Conservation (phyloP, 108 stramenopile genomes). For the Chaetoceros muelleri region DNA sequence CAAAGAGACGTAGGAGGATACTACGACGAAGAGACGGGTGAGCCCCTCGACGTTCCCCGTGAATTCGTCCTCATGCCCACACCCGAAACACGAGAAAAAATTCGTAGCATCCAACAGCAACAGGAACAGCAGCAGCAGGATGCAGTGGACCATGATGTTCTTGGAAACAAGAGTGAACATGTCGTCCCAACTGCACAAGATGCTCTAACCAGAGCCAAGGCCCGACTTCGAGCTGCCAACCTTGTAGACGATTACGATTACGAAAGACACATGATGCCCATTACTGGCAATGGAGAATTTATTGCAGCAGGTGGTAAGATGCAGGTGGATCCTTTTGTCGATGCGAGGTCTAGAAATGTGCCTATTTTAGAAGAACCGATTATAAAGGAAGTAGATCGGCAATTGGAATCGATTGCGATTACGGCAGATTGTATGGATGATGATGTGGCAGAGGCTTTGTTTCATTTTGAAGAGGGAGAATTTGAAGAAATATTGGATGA, state of each 20-base stretch:
- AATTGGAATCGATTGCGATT: slow-evolving; percentile 76
- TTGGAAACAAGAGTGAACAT: slow-evolving; percentile 28
- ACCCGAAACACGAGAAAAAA: slow-evolving; percentile 33
- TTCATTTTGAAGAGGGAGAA: slow-evolving; percentile 64
- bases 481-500: slow-evolving; percentile 93
- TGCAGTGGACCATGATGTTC: slow-evolving; percentile 20
- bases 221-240: slow-evolving; percentile 1
- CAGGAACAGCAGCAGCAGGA: slow-evolving; percentile 3
- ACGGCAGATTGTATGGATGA: slow-evolving; percentile 90
- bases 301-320: slow-evolving; percentile 2
- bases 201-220: slow-evolving; percentile 17
- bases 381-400: slow-evolving; percentile 61
- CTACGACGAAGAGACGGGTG: slow-evolving; percentile 18
- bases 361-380: slow-evolving; percentile 38
- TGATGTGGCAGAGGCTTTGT: slow-evolving; percentile 83
- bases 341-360: slow-evolving; percentile 31
- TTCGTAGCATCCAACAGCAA: slow-evolving; percentile 11
- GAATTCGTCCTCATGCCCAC: slow-evolving; percentile 54
- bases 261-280: slow-evolving; percentile 78
- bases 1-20: slow-evolving; percentile 77
- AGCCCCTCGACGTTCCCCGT: slow-evolving; percentile 15
- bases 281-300: slow-evolving; percentile 42
- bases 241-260: slow-evolving; percentile 85
- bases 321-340: slow-evolving; percentile 11
- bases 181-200: too few relatives aligned